These are phyloP conservation scores for Cicer pinnatifidum DNA, from an alignment of 306 rosid genomes.

Conservation along the genomic window DNA sequence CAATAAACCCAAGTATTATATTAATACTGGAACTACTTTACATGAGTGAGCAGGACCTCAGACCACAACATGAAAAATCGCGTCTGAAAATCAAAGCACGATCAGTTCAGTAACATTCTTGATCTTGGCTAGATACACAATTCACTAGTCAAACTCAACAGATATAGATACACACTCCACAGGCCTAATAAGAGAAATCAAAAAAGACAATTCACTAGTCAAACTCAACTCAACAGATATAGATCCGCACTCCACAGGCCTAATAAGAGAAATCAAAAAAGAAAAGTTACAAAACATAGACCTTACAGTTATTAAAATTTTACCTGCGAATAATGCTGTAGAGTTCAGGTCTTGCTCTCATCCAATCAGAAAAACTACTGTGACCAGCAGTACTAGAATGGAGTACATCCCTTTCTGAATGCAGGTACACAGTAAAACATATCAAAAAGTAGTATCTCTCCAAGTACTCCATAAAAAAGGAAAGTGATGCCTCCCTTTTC, in stretches of 20 bases:
- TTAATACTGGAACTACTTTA: constrained; percentile 20
- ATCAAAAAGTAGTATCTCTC: constrained; percentile 96
- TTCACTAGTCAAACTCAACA: constrained; percentile 7
- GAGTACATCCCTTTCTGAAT: constrained; percentile 68
- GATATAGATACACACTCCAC: constrained; percentile 11
- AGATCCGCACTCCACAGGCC: constrained; percentile 15
- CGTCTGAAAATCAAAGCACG: constrained; percentile 21
- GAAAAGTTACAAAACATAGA: constrained; percentile 16
- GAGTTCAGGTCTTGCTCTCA: constrained; percentile 89
- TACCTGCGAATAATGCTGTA: constrained; percentile 93
- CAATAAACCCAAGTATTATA: constrained; percentile 20
- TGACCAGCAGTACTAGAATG: constrained; percentile 56
- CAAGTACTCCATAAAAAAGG: constrained; percentile 86
- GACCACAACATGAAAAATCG: background rate
- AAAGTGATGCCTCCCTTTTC: constrained; percentile 86
- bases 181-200: constrained; percentile 5
- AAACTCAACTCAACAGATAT: constrained; percentile 12
- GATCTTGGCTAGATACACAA: constrained; percentile 11
- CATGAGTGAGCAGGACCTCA: constrained; percentile 13
- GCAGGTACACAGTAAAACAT: constrained; percentile 91
- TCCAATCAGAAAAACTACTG: constrained; percentile 80
- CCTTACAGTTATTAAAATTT: constrained; percentile 11
- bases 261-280: constrained; percentile 5
- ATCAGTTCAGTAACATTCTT: constrained; percentile 29
- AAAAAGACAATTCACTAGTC: background rate